These are phyloP conservation scores for Tetramitus jugosus DNA, from an alignment of 208 protist species.

Conservation along the genomic window DNA sequence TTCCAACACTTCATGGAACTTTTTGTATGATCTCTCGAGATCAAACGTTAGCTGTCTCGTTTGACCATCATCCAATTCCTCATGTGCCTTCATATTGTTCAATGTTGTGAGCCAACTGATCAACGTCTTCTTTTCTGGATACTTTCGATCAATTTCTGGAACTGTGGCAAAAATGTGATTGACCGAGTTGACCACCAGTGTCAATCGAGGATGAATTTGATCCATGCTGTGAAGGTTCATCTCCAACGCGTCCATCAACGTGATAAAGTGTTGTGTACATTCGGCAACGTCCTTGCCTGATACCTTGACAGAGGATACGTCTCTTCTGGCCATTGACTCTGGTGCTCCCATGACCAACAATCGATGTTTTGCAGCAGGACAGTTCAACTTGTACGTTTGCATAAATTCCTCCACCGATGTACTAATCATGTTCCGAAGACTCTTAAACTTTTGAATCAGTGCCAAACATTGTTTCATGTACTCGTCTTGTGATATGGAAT, in stretches of 20 bases:
- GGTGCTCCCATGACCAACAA: slow-evolving; percentile 12
- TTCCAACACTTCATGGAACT: slow-evolving; percentile 33
- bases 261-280: slow-evolving; percentile 23
- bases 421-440: neutral
- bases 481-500: slow-evolving; percentile 49
- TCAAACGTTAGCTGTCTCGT: slow-evolving; percentile 46
- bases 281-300: slow-evolving; percentile 24
- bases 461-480: slow-evolving; percentile 26
- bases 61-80: slow-evolving; percentile 42
- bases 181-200: slow-evolving; percentile 47
- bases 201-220: slow-evolving; percentile 5
- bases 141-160: slow-evolving; percentile 41
- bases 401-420: slow-evolving; percentile 19
- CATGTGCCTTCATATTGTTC: slow-evolving; percentile 46
- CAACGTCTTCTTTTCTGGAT: slow-evolving; percentile 5
- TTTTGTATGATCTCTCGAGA: slow-evolving; percentile 36
- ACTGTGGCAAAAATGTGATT: too few relatives aligned
- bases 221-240: neutral
- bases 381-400: slow-evolving; percentile 6
- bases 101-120: slow-evolving; percentile 33
- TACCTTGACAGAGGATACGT: neutral
- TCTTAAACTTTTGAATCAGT: slow-evolving; percentile 26
- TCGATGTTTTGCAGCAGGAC: slow-evolving; percentile 13
- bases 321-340: neutral
- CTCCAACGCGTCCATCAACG: slow-evolving; percentile 12